phyloP scores from a whole-genome alignment of 352 stramenopile species.

The Phytophthora syringae region DNA sequence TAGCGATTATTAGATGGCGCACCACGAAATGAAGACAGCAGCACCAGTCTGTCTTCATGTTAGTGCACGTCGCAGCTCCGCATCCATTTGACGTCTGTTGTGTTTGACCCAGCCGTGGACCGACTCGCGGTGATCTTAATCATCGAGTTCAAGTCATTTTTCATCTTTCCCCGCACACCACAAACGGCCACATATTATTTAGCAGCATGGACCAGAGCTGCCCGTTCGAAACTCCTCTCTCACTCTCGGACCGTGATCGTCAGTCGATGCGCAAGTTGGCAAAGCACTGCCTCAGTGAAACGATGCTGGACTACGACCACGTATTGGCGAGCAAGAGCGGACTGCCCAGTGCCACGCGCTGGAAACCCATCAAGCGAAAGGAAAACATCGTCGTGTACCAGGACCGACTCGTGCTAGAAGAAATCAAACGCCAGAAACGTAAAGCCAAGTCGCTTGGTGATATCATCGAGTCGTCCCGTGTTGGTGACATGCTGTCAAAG shows the following conservation, averaged over 20 bases:
- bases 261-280: constrained; percentile 28
- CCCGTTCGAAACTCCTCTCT: constrained; percentile 36
- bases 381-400: constrained; percentile 38
- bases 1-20: not conserved
- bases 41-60: constrained; percentile 3
- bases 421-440: constrained; percentile 35
- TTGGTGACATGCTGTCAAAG: constrained; percentile 15
- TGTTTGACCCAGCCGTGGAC: not conserved
- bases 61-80: constrained; percentile 19
- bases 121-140: constrained; percentile 12
- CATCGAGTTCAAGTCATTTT: constrained; percentile 20
- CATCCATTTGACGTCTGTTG: constrained; percentile 13
- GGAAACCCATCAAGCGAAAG: constrained; percentile 41
- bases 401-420: constrained; percentile 27
- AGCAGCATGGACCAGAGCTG: constrained; percentile 19
- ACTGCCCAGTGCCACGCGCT: constrained; percentile 29
- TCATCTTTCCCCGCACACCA: constrained; percentile 11
- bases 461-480: constrained; percentile 24
- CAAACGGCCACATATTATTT: constrained; percentile 15
- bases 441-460: constrained; percentile 35
- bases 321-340: constrained; percentile 31
- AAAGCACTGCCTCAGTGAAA: constrained; percentile 28
- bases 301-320: constrained; percentile 39
- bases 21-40: constrained; percentile 10
- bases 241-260: constrained; percentile 34